phyloP scores from a whole-genome alignment of 1,284 basidiomycete species.

The Marasmius sp. region DNA sequence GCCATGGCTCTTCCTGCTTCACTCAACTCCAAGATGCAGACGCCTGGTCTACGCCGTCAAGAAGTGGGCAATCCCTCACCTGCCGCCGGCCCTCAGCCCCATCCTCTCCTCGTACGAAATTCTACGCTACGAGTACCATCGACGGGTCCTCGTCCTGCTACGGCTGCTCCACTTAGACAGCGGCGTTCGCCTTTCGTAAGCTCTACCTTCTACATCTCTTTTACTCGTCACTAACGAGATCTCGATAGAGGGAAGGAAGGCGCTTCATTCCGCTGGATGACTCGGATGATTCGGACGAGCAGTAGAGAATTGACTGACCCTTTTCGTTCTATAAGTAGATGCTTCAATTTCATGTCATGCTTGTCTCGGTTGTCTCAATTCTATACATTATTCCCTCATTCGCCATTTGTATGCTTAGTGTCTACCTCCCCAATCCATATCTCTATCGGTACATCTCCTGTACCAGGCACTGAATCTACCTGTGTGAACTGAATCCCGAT shows the following conservation, averaged over 20 bases:
- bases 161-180: conserved; percentile 23
- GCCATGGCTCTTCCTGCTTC: neutral
- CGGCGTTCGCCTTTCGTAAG: conserved; percentile 37
- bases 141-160: neutral
- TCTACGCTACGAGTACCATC: neutral
- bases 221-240: no score
- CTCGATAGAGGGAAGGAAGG: conserved; percentile 37
- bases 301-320: conserved; percentile 20
- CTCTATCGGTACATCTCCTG: conserved; percentile 63
- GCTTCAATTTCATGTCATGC: neutral
- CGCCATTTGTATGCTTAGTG: neutral
- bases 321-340: neutral
- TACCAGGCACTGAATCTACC: conserved; percentile 55
- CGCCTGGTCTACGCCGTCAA: neutral
- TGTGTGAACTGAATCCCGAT: conserved; percentile 53
- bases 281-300: conserved; percentile 42
- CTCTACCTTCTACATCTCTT: conserved; percentile 5
- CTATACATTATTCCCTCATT: neutral
- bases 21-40: neutral
- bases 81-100: neutral
- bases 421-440: conserved; percentile 56
- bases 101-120: neutral
- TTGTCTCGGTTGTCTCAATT: neutral
- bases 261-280: conserved; percentile 41
- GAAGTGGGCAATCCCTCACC: neutral